Evolutionary conservation across 768 basidiomycete genomes (phyloP).

Genomic region (Agaricus sinodeliciosus): DNA sequence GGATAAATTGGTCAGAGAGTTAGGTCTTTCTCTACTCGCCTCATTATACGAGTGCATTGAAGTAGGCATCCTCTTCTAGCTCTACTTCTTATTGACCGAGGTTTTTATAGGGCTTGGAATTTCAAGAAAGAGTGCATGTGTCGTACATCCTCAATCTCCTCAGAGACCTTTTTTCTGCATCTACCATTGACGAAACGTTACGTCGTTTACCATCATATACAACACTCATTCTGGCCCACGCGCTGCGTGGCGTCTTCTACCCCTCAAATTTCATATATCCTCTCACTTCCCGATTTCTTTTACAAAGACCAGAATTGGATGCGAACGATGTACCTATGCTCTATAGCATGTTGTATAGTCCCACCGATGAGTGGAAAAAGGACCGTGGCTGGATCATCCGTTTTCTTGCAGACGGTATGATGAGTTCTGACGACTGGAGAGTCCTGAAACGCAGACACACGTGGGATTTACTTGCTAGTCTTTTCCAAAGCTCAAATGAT

Average conservation of each 20-base stretch:
- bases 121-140: constrained; percentile 76
- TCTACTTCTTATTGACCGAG: neutral
- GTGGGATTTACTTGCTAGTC: constrained; percentile 80
- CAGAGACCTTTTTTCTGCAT: constrained; percentile 46
- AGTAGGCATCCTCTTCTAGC: constrained; percentile 34
- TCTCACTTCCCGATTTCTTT: constrained; percentile 75
- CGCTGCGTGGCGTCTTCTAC: constrained; percentile 75
- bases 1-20: constrained; percentile 48
- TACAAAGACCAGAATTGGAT: constrained; percentile 84
- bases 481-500: constrained; percentile 61
- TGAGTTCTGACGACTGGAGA: constrained; percentile 71
- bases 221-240: constrained; percentile 78
- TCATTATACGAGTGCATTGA: constrained; percentile 55
- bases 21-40: constrained; percentile 57
- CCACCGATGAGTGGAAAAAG: constrained; percentile 74
- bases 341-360: constrained; percentile 82
- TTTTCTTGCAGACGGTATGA: constrained; percentile 78
- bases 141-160: constrained; percentile 61
- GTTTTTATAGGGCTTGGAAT: constrained; percentile 42
- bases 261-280: constrained; percentile 89
- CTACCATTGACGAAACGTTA: constrained; percentile 26
- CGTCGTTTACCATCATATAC: constrained; percentile 69
- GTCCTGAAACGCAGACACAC: constrained; percentile 77
- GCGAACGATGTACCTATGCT: constrained; percentile 83
- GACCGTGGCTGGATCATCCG: constrained; percentile 87